Base-by-base conservation (phyloP, 2,329 filamentous ascomycete species). In the Neurospora sp. region DNA sequence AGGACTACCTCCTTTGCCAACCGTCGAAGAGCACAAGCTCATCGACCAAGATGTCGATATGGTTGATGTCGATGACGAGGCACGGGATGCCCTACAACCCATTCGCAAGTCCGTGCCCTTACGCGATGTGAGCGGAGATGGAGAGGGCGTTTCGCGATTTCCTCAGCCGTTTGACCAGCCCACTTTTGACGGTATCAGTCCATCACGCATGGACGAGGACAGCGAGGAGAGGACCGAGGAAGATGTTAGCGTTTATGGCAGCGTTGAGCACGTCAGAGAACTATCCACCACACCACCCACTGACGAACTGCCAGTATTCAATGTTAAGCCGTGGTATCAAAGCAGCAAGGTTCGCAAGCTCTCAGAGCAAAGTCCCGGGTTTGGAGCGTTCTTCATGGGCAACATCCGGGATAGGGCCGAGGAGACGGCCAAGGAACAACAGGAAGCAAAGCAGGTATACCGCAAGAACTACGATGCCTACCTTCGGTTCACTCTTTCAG, bases 181-280 rank as follows among this genome's bases (percentile, higher is more conserved):
- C 46, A 69, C 39, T 28, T 75, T 75, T 5, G 77, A 71, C 1
- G 77, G 77, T 0, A 85, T 81, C 70, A 86, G 82, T 8, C 83
- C 84, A 4, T 86, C 84, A 4, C 83, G 83, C 52, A 79, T 81
- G 38, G 81, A 81, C 38, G 82, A 84, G 19, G 83, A 85, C 43
- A 84, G 85, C 67, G 85, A 84, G 39, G 81, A 86, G 67, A 84
- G 84, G 66, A 87, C 85, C 2, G 85, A 87, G 71, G 82, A 85
- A 8, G 86, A 88, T 67, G 85, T 84, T 57, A 81, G 85, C 43
- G 82, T 85, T n/a, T 82, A 81, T 43, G 79, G 83, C 71, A 82
- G 82, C n/a, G 77, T 84, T 36, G 83, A 85, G 52, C 79, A 80
- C 6, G 82, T 85, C 37, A 82, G 86, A 11, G 81, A 83, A 68